Evolutionary conservation across 148 eudicot species (phyloP), one percentile per base, ranked within the genome.

Genomic region (Nyssa sinensis): DNA sequence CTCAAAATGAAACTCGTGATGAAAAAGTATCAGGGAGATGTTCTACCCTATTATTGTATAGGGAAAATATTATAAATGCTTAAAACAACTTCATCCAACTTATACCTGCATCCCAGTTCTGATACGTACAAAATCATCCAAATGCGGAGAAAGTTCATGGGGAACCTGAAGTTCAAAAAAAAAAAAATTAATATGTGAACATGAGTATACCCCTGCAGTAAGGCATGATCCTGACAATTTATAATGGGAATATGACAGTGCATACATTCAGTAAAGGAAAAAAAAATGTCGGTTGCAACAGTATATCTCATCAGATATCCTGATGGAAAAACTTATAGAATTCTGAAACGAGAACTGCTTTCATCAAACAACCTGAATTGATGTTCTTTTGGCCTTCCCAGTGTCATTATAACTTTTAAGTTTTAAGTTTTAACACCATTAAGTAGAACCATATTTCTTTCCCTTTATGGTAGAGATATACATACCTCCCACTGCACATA

Each of bases 21-120:
- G 44, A 39, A 39, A 7, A 39, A 7, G 11, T 39, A 4, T 9
- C 44, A 39, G 44, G 7, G 44, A 39, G 44, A 39, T 3, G 11
- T 39, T 39, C 57, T 49, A 9, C 16, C 21, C 14, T 1, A 13
- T 13, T 9, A 37, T 37, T 37, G 5, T 37, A 9, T 37, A 9
- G 9, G 44, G 44, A 37, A 37, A 37, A 37, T 3, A 4, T 37
- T 4, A 37, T 3, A 19, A 49, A 49, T 49, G 16, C 57, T 17
- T 49, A 14, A 2, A n/a, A 47, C 16, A 34, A 25, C 41, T 73
- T 27, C 31, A 24, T 61, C 31, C 17, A 30, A 25, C 27, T 23
- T 16, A 67, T 77, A 91, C 98, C 98, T 94, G 98, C 97, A 94
- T 81, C 70, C 98, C 97, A 7, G 86, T 94, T 77, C 64, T 84